Conservation (phyloP, 768 basidiomycete species). For the Auricularia auricula-judae region DNA sequence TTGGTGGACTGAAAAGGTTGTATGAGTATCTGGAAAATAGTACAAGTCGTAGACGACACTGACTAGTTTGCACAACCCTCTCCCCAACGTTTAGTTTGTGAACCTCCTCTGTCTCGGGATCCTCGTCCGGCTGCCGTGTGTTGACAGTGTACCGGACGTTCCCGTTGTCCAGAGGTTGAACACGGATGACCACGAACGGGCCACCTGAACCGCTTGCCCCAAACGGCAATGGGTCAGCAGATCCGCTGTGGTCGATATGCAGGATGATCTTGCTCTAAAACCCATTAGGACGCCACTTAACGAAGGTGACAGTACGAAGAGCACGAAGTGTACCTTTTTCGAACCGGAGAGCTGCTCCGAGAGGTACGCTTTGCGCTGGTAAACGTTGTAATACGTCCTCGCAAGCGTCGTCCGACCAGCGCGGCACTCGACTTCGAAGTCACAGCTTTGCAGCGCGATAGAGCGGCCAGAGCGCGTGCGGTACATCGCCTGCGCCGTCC, state of each 20-base stretch:
- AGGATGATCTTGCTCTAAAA: constrained; percentile 76
- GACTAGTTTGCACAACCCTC: constrained; percentile 62
- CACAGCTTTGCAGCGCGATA: constrained; percentile 57
- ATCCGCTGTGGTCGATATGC: constrained; percentile 68
- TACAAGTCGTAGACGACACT: too few relatives aligned
- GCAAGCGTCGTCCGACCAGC: constrained; percentile 53
- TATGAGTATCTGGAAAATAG: too few relatives aligned
- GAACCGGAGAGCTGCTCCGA: constrained; percentile 33
- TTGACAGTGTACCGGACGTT: constrained; percentile 69
- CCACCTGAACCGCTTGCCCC: constrained; percentile 46
- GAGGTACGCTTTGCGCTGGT: constrained; percentile 69
- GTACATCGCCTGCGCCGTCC: constrained; percentile 77
- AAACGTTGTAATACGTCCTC: constrained; percentile 82
- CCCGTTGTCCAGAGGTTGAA: constrained; percentile 77
- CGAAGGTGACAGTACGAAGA: background rate
- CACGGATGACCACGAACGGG: constrained; percentile 63
- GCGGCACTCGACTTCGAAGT: constrained; percentile 63
- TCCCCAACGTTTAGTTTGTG: constrained; percentile 63
- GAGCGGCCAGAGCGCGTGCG: constrained; percentile 64
- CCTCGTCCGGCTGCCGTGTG: constrained; percentile 54
- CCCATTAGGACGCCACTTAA: constrained; percentile 5
- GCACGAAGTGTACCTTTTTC: constrained; percentile 51
- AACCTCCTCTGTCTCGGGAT: constrained; percentile 71
- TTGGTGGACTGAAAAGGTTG: constrained; percentile 41
- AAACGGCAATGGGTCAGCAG: constrained; percentile 69